Evolutionary conservation across 331 rosid species (phyloP).

Genomic region (Spiraea crenata): DNA sequence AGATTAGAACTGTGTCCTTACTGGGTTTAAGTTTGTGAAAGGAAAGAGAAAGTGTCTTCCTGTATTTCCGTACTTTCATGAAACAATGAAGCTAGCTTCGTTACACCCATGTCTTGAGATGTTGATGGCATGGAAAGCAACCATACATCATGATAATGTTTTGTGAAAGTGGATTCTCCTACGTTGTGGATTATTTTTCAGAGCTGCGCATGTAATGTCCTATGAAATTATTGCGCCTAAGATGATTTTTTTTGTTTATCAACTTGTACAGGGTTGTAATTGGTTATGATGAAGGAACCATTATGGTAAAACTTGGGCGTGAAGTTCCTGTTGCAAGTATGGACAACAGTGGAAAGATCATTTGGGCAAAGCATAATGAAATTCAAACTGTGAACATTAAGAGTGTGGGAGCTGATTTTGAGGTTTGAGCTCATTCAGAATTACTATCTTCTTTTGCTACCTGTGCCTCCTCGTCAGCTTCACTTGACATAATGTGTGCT

Average conservation of each 20-base stretch:
- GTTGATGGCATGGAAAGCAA: neutral
- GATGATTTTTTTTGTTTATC: slow-evolving; percentile 11
- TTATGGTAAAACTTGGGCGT: slow-evolving; percentile 99
- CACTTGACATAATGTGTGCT: slow-evolving; percentile 17
- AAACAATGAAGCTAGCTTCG: neutral
- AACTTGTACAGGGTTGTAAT: slow-evolving; percentile 67
- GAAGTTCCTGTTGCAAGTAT: slow-evolving; percentile 98
- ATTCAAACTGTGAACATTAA: slow-evolving; percentile 94
- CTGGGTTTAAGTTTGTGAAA: neutral
- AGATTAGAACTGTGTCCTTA: slow-evolving; percentile 16
- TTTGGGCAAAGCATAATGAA: slow-evolving; percentile 99
- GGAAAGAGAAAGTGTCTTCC: too few species aligned
- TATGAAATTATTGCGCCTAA: neutral
- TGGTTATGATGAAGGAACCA: slow-evolving; percentile 99
- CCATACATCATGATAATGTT: neutral
- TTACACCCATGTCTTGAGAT: slow-evolving; percentile 5
- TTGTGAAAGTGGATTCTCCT: neutral
- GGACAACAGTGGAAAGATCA: slow-evolving; percentile 95
- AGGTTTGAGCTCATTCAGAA: slow-evolving; percentile 52
- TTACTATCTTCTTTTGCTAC: slow-evolving; percentile 5
- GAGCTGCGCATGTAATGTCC: neutral
- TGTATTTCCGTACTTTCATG: neutral
- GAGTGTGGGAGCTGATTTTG: slow-evolving; percentile 89
- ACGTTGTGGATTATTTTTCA: neutral
- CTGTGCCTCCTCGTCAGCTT: slow-evolving; percentile 10